Conservation (phyloP, 2,329 filamentous ascomycete genomes). For the Fusarium pilosicola region DNA sequence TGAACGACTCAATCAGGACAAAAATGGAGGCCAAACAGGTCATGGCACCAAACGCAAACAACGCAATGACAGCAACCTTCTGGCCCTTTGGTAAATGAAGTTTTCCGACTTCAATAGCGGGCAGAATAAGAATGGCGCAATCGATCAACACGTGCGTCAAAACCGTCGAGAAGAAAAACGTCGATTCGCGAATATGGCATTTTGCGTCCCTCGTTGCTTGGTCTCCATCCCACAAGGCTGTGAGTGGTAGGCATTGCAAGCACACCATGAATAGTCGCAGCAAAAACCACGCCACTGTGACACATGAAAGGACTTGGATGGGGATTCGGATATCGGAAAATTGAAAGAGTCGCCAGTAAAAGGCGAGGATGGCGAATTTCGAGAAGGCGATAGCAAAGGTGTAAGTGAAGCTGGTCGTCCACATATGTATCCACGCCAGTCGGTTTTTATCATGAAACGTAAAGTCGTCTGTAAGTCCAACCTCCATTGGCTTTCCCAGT, state of each 20-base stretch:
- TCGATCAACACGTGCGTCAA: slow-evolving; percentile 48
- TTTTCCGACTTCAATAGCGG: slow-evolving; percentile 46
- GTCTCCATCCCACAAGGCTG: slow-evolving; percentile 47
- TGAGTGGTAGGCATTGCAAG: slow-evolving; percentile 48
- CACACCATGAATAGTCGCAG: slow-evolving; percentile 46
- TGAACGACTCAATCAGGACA: slow-evolving; percentile 39
- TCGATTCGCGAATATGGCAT: slow-evolving; percentile 46
- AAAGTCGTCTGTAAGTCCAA: slow-evolving; percentile 22
- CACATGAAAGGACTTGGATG: slow-evolving; percentile 41
- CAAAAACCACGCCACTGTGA: slow-evolving; percentile 43
- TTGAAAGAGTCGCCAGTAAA: slow-evolving; percentile 47
- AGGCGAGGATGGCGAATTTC: slow-evolving; percentile 45
- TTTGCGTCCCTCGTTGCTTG: slow-evolving; percentile 33
- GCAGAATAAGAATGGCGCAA: slow-evolving; percentile 46
- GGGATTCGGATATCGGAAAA: slow-evolving; percentile 43
- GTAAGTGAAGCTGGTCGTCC: slow-evolving; percentile 43
- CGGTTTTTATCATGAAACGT: slow-evolving; percentile 25
- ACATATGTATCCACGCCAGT: slow-evolving; percentile 39
- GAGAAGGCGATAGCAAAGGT: slow-evolving; percentile 43
- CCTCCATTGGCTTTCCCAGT: slow-evolving; percentile 30
- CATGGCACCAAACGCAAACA: slow-evolving; percentile 46
- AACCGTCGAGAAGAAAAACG: slow-evolving; percentile 48
- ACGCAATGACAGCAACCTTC: slow-evolving; percentile 43
- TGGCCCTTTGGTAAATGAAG: slow-evolving; percentile 44
- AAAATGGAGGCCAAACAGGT: slow-evolving; percentile 44